Percentiles rank a stretch among this genome's conserved stretches.
These are phyloP conservation scores for Pseudoscleropodium purum DNA, from an alignment of 225 moss, liverwort and hornwort species.

Conservation along the genomic window DNA sequence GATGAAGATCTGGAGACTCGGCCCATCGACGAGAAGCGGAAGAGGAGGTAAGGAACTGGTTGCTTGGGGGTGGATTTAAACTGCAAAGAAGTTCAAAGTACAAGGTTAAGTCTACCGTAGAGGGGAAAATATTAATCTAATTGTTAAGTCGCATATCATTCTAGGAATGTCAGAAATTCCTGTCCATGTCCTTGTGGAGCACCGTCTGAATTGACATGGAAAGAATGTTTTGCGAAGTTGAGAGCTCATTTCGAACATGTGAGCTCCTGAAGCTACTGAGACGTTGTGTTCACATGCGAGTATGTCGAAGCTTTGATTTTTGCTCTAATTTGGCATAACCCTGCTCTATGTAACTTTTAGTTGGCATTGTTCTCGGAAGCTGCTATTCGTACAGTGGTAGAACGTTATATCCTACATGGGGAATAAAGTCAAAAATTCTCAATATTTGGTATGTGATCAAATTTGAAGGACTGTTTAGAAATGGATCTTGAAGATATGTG, in stretches of 20 bases:
- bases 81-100: not conserved
- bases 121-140: not conserved
- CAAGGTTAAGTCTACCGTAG: not conserved
- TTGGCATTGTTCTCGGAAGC: not conserved
- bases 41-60: slow-evolving; percentile 16
- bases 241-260: not conserved
- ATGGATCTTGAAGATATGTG: not conserved
- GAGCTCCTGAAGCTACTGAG: not conserved
- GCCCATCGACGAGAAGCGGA: slow-evolving; percentile 29
- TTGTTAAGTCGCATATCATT: not conserved
- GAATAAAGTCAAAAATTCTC: not conserved
- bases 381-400: not conserved
- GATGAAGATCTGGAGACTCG: slow-evolving; percentile 35
- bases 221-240: not conserved
- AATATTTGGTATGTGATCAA: not conserved
- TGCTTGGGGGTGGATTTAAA: not conserved
- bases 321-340: not conserved
- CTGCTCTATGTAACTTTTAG: not conserved
- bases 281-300: not conserved
- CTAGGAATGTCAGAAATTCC: not conserved
- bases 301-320: not conserved
- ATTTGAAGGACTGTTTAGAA: not conserved
- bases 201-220: not conserved
- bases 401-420: not conserved
- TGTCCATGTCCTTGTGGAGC: not conserved